Evolutionary conservation across 495 filamentous ascomycete genomes (phyloP), one percentile per base, ranked within the genome.

Genomic region (Hyaloscypha hepaticicola): DNA sequence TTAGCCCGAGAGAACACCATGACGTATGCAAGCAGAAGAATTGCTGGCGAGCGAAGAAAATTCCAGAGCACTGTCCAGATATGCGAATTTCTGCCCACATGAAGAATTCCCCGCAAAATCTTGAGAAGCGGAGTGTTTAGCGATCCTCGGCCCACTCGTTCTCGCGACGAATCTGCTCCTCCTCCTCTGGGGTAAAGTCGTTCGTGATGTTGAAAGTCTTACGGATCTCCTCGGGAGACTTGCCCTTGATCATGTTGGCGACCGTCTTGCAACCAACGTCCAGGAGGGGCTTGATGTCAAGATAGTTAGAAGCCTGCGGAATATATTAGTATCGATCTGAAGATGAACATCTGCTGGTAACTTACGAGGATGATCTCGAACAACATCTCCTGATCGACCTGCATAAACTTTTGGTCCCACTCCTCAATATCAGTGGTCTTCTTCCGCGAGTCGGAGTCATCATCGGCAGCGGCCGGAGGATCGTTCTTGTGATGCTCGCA

Each of bases 331-430:
- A 52, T 56, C 49, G 61, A 58, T 50, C 19, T 52, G 28, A 5
- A n/a, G 0, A n/a, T 38, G 45, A 28, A n/a, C 27, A 56, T 2
- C 24, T 19, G 55, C 19, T 16, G 16, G 21, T 6, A 29, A 85
- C 90, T 57, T 85, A 96, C 93, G 29, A 99, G 81, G 66, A 99
- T 99, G 73, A 99, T 98, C 81, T 99, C 95, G 66, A 99, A 99
- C 1, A 99, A 85, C 95, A 99, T 97, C 78, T 99, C 95, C 74
- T 99, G 95, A 73, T 99, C 95, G 9, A 99, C 95, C 77, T 98
- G 95, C 95, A 98, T 99, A 76, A 97, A 99, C 76, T 99, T 99
- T 77, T 97, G 95, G 70, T 99, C 95, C 95, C 95, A 99, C 78
- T 99, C 95, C 48, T 97, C 95, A 71, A 99, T 99, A 58, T 98